Conservation (phyloP, 2,329 filamentous ascomycete genomes). For the Penicillium capsulatum region DNA sequence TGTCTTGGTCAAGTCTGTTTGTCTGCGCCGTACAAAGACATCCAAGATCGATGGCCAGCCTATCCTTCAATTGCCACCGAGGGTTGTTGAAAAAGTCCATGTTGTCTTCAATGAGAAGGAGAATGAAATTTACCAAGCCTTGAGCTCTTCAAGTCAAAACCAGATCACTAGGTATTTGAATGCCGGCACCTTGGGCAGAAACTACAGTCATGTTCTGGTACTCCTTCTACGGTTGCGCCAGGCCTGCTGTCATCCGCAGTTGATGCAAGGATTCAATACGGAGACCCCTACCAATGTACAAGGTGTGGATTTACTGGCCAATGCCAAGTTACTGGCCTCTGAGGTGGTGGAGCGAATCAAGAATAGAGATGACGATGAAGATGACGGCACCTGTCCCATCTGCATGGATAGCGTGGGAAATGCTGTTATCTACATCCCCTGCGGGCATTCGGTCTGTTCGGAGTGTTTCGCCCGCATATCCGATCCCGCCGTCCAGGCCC, state of each 20-base stretch:
- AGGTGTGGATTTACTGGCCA: constrained; percentile 55
- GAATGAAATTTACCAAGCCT: constrained; percentile 57
- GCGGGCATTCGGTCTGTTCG: constrained; percentile 73
- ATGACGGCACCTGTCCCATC: constrained; percentile 61
- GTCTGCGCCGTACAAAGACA: constrained; percentile 77
- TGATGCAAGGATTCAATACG: constrained; percentile 63
- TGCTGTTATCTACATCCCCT: constrained; percentile 73
- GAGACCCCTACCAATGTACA: constrained; percentile 46
- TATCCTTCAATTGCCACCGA: constrained; percentile 64
- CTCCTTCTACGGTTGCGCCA: constrained; percentile 75
- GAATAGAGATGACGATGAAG: constrained; percentile 58
- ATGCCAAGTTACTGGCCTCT: constrained; percentile 58
- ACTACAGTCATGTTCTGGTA: constrained; percentile 77
- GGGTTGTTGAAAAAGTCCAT: constrained; percentile 58
- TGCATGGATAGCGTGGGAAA: constrained; percentile 74
- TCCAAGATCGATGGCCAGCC: constrained; percentile 75
- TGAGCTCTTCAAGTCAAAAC: constrained; percentile 64
- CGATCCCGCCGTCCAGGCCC: constrained; percentile 52
- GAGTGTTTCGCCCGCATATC: constrained; percentile 70
- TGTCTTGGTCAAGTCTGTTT: constrained; percentile 70
- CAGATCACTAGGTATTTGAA: constrained; percentile 74
- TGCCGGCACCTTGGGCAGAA: constrained; percentile 61
- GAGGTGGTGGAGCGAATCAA: constrained; percentile 66
- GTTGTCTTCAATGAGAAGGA: constrained; percentile 66
- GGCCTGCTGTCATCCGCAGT: constrained; percentile 71